Evolutionary conservation across 2,329 filamentous ascomycete genomes (phyloP), one percentile per base, ranked within the genome.

Genomic region (Penicillium sp.): DNA sequence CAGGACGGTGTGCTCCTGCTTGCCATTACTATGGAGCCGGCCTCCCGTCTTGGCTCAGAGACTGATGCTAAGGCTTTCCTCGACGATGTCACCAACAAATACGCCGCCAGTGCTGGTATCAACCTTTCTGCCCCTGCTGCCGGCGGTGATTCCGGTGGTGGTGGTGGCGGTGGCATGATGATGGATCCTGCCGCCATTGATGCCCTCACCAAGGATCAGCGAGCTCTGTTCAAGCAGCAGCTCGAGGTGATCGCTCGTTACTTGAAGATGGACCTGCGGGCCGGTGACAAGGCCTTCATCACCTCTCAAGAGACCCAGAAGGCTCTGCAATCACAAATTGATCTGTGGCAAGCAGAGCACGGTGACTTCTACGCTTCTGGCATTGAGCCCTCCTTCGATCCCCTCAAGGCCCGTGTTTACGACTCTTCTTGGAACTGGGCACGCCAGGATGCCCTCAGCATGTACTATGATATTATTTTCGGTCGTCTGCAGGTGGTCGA

Each of bases 371-470:
- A 99, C 71, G 94, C 94, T 19, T 81, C 90, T 23, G 94, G 94
- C 48, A 97, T 99, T 61, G 91, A 95, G 75, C 94, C 94, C 10
- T 88, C 92, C 18, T 99, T 99, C 78, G 95, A 90, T 70, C 81
- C 91, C 4, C 85, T 97, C 59, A 99, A 99, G 76, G 94, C 94
- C 28, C 89, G 94, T 71, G 87, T 94, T 9, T 99, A 99, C 77
- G 94, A 99, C 74, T 97, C 94, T 0, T 95, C 92, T 0, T 99
- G 94, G 94, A 99, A 99, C 75, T 99, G 94, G 94, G 94, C 92
- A 58, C 89, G 94, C 48, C 94, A 99, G 73, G 94, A 99, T 74
- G 94, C 93, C 24, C 85, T 99, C 50, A 94, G 84, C 79, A 99
- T 99, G 93, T 99, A 94, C 81, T 99, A 92, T 78, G 94, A 99